Percentiles rank a stretch among this genome's conserved stretches.
These are phyloP conservation scores for Fomes fomentarius DNA, from an alignment of 1,284 basidiomycete species.

Conservation along the genomic window DNA sequence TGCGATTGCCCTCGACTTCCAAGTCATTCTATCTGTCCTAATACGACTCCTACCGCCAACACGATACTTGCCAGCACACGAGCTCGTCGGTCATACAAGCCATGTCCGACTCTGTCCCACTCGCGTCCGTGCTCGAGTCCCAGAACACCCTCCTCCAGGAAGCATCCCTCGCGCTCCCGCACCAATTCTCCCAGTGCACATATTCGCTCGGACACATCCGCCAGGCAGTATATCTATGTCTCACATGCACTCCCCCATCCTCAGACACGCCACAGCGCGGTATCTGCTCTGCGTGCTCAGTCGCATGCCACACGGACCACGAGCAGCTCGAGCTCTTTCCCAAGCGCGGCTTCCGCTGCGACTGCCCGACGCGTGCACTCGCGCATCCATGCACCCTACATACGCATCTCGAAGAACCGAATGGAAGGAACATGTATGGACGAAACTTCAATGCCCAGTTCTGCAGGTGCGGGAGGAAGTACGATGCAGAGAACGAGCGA, in stretches of 20 bases:
- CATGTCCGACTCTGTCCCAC: constrained; percentile 27
- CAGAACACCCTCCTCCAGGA: constrained; percentile 66
- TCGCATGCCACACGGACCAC: constrained; percentile 81
- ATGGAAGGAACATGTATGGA: constrained; percentile 59
- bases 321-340: constrained; percentile 85
- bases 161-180: constrained; percentile 72
- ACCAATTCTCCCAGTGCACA: constrained; percentile 76
- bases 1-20: too few relatives aligned
- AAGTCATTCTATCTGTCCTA: too few relatives aligned
- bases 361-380: constrained; percentile 72
- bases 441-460: constrained; percentile 72
- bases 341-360: constrained; percentile 78
- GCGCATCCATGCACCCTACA: constrained; percentile 66
- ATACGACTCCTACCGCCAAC: too few relatives aligned
- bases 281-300: constrained; percentile 79
- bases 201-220: constrained; percentile 60
- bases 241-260: constrained; percentile 55
- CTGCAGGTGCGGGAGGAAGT: constrained; percentile 70
- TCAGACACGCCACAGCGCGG: constrained; percentile 37
- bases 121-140: constrained; percentile 47
- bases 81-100: neutral
- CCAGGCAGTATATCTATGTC: constrained; percentile 78
- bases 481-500: constrained; percentile 68
- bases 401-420: constrained; percentile 51
- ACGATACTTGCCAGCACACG: too few relatives aligned